phyloP scores from a whole-genome alignment of 2,329 filamentous ascomycete species.

The Tolypocladium album region DNA sequence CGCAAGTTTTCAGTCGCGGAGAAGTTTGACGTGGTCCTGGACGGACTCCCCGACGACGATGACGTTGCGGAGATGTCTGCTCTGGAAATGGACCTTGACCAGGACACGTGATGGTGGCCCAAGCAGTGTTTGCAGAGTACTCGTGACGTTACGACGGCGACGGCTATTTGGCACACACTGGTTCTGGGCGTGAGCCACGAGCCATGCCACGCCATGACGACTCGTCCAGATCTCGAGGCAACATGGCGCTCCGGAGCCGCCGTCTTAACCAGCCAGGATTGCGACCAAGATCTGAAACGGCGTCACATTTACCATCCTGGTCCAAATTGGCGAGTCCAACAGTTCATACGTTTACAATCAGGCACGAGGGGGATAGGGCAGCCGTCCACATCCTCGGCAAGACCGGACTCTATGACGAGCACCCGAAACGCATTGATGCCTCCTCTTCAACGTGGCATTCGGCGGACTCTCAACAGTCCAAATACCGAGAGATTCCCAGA shows the following conservation, averaged over 20 bases:
- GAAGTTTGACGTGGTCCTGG: constrained; percentile 25
- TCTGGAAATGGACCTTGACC: background rate
- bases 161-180: background rate
- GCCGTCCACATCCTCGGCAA: background rate
- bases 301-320: background rate
- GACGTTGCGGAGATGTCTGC: background rate
- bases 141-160: background rate
- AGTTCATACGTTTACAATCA: background rate
- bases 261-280: background rate
- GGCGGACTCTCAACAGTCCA: background rate
- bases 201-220: background rate
- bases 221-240: background rate
- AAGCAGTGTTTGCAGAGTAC: background rate
- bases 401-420: background rate
- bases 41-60: constrained; percentile 3
- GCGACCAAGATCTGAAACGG: background rate
- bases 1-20: constrained; percentile 28
- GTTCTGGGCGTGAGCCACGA: background rate
- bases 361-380: background rate
- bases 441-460: background rate
- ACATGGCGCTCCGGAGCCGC: background rate
- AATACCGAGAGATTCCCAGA: background rate
- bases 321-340: background rate
- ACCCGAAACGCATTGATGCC: background rate
- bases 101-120: background rate